These are phyloP conservation scores for Paramyrothecium sp. DNA, from an alignment of 2,329 filamentous ascomycete species.

Conservation along the genomic window DNA sequence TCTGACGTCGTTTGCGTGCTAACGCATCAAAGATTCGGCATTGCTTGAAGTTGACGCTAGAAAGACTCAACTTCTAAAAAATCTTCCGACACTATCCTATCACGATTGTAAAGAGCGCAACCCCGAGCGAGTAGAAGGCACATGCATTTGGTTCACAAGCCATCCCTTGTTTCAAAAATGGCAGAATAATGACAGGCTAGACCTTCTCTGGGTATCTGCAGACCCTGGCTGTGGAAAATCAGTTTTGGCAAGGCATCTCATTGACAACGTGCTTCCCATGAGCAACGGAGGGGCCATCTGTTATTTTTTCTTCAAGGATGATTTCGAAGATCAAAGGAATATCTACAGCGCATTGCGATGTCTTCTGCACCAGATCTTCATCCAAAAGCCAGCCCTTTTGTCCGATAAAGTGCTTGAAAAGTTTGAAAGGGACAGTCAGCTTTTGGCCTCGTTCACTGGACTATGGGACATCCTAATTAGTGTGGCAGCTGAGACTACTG, in stretches of 20 bases:
- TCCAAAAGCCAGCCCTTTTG: conserved; percentile 16
- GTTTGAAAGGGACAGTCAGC: conserved; percentile 1
- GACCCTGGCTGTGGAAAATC: conserved; percentile 44
- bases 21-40: no score
- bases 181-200: background rate
- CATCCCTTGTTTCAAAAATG: conserved; percentile 9
- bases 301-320: conserved; percentile 46
- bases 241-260: conserved; percentile 33
- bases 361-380: conserved; percentile 36
- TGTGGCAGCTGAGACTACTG: conserved; percentile 1
- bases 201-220: conserved; percentile 30
- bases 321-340: conserved; percentile 31
- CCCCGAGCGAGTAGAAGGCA: conserved; percentile 4
- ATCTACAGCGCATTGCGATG: conserved; percentile 26
- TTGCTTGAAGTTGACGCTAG: no score
- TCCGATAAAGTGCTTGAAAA: conserved; percentile 14
- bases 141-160: conserved; percentile 13
- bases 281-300: conserved; percentile 20
- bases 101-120: conserved; percentile 15
- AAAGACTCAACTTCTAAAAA: background rate
- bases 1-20: no score
- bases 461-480: conserved; percentile 7
- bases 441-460: conserved; percentile 23
- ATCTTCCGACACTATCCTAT: conserved; percentile 8
- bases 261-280: conserved; percentile 24